These are phyloP conservation scores for Leersia perrieri DNA, from an alignment of 176 grass and related monocot genomes.

Conservation along the genomic window DNA sequence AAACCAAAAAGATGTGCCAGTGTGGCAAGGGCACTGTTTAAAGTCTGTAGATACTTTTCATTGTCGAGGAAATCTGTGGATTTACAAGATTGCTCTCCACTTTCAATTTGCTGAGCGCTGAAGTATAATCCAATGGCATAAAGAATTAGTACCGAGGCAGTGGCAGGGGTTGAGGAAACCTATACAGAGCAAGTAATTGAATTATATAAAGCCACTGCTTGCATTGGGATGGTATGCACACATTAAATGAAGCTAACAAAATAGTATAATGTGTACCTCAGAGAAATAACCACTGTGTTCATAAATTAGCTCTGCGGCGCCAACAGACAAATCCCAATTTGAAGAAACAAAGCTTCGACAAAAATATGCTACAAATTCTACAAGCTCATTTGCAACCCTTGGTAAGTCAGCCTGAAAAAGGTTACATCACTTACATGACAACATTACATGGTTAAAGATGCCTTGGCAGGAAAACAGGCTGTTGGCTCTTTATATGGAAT, in stretches of 20 bases:
- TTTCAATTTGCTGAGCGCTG: slow-evolving; percentile 39
- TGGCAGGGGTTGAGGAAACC: slow-evolving; percentile 36
- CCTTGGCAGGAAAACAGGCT: background rate
- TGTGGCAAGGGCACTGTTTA: slow-evolving; percentile 35
- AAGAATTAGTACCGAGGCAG: slow-evolving; percentile 55
- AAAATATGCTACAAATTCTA: slow-evolving; percentile 59
- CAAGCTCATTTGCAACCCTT: slow-evolving; percentile 43
- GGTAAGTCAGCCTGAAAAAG: slow-evolving; percentile 44
- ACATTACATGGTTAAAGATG: slow-evolving; percentile 2
- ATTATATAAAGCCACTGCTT: slow-evolving; percentile 24
- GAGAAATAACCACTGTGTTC: slow-evolving; percentile 41
- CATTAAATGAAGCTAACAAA: slow-evolving; percentile 13
- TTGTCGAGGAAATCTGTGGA: slow-evolving; percentile 37
- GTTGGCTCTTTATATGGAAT: background rate
- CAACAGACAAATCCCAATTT: slow-evolving; percentile 35
- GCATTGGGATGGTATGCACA: slow-evolving; percentile 9
- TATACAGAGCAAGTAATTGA: slow-evolving; percentile 31
- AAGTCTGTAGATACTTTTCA: slow-evolving; percentile 36
- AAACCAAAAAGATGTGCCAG: slow-evolving; percentile 38
- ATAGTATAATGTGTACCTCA: slow-evolving; percentile 59
- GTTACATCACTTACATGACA: background rate
- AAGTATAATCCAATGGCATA: slow-evolving; percentile 66
- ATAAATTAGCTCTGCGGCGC: slow-evolving; percentile 52
- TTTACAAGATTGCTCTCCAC: background rate
- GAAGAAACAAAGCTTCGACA: slow-evolving; percentile 50